Percentiles rank a stretch among this genome's conserved stretches.
phyloP scores from a whole-genome alignment of 2,329 filamentous ascomycete species.

The Pseudogymnoascus destructans region DNA sequence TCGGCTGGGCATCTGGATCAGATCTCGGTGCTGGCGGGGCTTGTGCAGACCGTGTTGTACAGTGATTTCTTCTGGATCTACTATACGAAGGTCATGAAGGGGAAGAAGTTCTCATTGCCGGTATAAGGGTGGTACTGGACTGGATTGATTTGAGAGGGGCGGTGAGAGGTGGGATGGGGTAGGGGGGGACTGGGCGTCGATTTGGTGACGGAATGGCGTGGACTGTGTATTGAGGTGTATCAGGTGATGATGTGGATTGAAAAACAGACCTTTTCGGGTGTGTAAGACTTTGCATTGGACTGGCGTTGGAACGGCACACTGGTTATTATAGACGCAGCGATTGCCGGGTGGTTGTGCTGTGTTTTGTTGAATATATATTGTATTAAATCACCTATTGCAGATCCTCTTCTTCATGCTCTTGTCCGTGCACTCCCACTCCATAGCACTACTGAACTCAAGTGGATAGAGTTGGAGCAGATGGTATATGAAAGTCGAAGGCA shows the following conservation, averaged over 20 bases:
- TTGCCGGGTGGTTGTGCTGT: neutral
- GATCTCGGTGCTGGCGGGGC: constrained; percentile 76
- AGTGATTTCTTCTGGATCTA: constrained; percentile 99
- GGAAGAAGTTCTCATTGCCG: constrained; percentile 76
- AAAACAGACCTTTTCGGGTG: neutral
- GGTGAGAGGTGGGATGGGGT: neutral
- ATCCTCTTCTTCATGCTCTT: neutral
- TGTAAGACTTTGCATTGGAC: constrained; percentile 7
- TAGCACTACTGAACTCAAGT: neutral
- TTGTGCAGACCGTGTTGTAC: constrained; percentile 90
- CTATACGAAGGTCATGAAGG: constrained; percentile 89
- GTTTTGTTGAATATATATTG: neutral
- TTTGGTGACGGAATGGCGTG: neutral
- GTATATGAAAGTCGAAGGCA: neutral
- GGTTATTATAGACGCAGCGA: constrained; percentile 1
- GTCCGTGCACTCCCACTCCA: neutral
- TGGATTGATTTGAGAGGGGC: neutral
- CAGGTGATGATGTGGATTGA: neutral
- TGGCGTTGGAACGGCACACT: constrained; percentile 6
- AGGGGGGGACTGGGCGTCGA: neutral
- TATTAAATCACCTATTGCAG: neutral
- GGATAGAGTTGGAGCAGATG: neutral
- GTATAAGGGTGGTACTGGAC: constrained; percentile 40
- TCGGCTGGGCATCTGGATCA: constrained; percentile 70
- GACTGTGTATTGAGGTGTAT: neutral